These are phyloP conservation scores for Aspergillus melleus DNA, from an alignment of 2,329 filamentous ascomycete species.

Conservation along the genomic window DNA sequence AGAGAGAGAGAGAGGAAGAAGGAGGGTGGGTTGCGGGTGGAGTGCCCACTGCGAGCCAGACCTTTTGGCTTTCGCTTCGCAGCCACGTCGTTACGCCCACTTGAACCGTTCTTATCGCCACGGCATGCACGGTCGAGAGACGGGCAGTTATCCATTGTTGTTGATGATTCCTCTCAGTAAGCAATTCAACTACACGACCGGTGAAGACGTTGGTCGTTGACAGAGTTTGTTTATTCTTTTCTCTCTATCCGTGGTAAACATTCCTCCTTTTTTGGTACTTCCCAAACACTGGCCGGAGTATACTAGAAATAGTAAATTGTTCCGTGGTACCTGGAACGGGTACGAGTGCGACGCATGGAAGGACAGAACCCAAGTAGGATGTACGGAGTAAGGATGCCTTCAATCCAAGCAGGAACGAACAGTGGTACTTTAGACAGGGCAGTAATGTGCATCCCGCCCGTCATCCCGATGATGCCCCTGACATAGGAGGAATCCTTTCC, in stretches of 20 bases:
- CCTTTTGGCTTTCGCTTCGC: slow-evolving; percentile 3
- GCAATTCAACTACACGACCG: no score
- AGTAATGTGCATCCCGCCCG: no score
- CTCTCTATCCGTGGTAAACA: neutral
- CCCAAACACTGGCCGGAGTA: neutral
- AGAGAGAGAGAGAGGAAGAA: neutral
- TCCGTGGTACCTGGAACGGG: neutral
- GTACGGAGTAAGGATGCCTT: neutral
- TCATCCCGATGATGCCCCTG: slow-evolving; percentile 1
- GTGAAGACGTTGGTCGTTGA: no score
- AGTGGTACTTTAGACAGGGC: neutral
- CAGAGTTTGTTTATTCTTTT: no score
- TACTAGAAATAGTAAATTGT: neutral
- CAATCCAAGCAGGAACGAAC: neutral
- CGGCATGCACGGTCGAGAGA: slow-evolving; percentile 3
- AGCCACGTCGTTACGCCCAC: slow-evolving; percentile 7
- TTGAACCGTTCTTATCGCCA: slow-evolving; percentile 6
- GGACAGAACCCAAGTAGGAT: neutral
- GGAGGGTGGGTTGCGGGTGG: neutral
- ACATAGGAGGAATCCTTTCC: neutral
- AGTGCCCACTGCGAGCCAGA: neutral
- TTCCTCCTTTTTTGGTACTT: neutral
- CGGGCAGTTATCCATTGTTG: no score
- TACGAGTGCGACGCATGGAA: neutral
- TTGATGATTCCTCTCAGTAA: no score